phyloP scores from a whole-genome alignment of 2,329 filamentous ascomycete species.

The Cercospora brassicicola region DNA sequence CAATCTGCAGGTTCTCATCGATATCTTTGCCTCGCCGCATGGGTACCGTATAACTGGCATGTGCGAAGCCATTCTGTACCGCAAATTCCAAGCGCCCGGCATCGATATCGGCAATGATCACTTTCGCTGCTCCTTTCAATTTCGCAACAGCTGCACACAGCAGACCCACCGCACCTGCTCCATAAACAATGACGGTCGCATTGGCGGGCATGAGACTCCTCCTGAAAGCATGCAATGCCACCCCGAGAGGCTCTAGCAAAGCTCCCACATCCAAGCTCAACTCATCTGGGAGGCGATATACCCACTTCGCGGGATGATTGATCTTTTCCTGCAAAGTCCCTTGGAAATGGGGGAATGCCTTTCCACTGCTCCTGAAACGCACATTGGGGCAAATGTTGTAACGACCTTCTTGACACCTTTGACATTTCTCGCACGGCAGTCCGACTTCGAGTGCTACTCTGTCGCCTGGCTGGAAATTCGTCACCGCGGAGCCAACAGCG shows the following conservation, averaged over 20 bases:
- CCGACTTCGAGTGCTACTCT: conserved; percentile 92
- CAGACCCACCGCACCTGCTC: conserved; percentile 62
- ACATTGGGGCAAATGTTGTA: conserved; percentile 64
- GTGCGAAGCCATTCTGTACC: conserved; percentile 51
- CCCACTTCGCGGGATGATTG: conserved; percentile 62
- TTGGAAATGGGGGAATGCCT: conserved; percentile 61
- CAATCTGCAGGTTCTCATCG: conserved; percentile 56
- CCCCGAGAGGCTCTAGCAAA: conserved; percentile 60
- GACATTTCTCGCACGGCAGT: conserved; percentile 70
- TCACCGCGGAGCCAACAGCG: conserved; percentile 58
- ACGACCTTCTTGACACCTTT: conserved; percentile 56
- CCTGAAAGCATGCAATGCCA: conserved; percentile 60
- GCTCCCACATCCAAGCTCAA: conserved; percentile 59
- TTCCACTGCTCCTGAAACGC: conserved; percentile 60
- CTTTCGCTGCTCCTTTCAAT: conserved; percentile 54
- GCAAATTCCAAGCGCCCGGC: conserved; percentile 58
- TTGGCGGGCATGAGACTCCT: conserved; percentile 52
- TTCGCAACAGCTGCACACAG: conserved; percentile 59
- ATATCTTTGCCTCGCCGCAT: conserved; percentile 49
- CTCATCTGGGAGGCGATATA: conserved; percentile 57
- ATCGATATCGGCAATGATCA: conserved; percentile 64
- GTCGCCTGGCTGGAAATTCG: conserved; percentile 68
- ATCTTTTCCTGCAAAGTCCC: conserved; percentile 64
- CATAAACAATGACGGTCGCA: conserved; percentile 58
- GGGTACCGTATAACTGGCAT: conserved; percentile 48